phyloP scores from a whole-genome alignment of 345 rosid species.

The Brassica cretica region DNA sequence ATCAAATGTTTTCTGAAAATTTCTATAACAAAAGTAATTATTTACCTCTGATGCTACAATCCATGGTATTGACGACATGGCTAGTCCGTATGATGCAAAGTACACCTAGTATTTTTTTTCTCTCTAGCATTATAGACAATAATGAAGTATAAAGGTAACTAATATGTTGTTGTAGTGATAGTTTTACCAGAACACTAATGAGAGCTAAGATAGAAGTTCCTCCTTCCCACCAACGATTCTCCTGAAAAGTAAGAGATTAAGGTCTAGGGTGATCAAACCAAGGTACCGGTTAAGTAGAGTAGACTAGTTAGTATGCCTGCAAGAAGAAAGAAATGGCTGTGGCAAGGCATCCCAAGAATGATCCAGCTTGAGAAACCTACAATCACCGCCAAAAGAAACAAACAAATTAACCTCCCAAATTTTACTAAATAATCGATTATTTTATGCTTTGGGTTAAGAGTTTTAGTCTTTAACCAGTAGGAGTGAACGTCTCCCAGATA shows the following conservation, averaged over 20 bases:
- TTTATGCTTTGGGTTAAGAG: background rate
- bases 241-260: constrained; percentile 41
- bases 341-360: constrained; percentile 71
- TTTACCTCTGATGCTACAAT: constrained; percentile 42
- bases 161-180: background rate
- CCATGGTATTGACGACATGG: constrained; percentile 49
- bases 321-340: constrained; percentile 52
- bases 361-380: constrained; percentile 67
- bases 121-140: background rate
- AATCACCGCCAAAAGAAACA: background rate
- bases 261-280: background rate
- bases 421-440: background rate
- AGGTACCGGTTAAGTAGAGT: background rate
- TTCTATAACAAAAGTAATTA: background rate
- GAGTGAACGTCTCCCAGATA: constrained; percentile 73
- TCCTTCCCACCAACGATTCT: constrained; percentile 41
- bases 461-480: constrained; percentile 50
- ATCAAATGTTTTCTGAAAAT: no score
- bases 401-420: background rate
- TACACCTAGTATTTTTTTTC: constrained; percentile 21
- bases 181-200: constrained; percentile 29
- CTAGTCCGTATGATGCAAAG: constrained; percentile 37
- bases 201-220: constrained; percentile 31
- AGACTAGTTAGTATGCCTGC: constrained; percentile 43
- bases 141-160: background rate